These are phyloP conservation scores for Suhomyces pyralidae DNA, from an alignment of 805 yeast genomes.

Conservation along the genomic window DNA sequence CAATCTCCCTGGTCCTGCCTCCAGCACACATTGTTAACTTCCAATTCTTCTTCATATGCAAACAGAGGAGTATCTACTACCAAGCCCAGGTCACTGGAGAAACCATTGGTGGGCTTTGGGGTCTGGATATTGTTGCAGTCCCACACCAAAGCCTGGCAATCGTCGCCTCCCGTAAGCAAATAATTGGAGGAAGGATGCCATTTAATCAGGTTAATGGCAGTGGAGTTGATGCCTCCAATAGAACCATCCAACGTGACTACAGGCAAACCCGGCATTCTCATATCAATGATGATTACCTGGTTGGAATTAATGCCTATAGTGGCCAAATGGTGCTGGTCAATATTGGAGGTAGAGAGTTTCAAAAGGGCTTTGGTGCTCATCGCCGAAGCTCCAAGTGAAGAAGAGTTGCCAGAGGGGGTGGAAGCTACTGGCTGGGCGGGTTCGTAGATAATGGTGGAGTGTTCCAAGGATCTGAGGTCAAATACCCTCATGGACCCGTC, in stretches of 20 bases:
- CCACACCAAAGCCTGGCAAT: constrained; percentile 71
- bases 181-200: constrained; percentile 82
- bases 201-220: constrained; percentile 64
- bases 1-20: constrained; percentile 63
- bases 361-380: constrained; percentile 57
- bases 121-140: constrained; percentile 43
- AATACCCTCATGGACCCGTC: constrained; percentile 94
- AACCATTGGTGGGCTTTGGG: background rate
- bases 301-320: constrained; percentile 72
- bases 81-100: constrained; percentile 9
- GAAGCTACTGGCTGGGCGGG: constrained; percentile 33
- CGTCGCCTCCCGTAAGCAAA: constrained; percentile 65
- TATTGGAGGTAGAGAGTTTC: constrained; percentile 71
- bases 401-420: constrained; percentile 6
- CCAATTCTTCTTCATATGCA: constrained; percentile 61
- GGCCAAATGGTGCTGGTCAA: constrained; percentile 80
- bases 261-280: constrained; percentile 86
- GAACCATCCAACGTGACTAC: constrained; percentile 61
- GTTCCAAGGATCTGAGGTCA: constrained; percentile 85
- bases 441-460: constrained; percentile 92
- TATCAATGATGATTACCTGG: constrained; percentile 68
- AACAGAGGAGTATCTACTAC: constrained; percentile 36
- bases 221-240: constrained; percentile 47
- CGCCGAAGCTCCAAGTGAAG: constrained; percentile 1
- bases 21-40: constrained; percentile 80